Percentiles rank a stretch among this genome's conserved stretches.
These are phyloP conservation scores for Metschnikowia lochheadii DNA, from an alignment of 805 yeast genomes.

Conservation along the genomic window DNA sequence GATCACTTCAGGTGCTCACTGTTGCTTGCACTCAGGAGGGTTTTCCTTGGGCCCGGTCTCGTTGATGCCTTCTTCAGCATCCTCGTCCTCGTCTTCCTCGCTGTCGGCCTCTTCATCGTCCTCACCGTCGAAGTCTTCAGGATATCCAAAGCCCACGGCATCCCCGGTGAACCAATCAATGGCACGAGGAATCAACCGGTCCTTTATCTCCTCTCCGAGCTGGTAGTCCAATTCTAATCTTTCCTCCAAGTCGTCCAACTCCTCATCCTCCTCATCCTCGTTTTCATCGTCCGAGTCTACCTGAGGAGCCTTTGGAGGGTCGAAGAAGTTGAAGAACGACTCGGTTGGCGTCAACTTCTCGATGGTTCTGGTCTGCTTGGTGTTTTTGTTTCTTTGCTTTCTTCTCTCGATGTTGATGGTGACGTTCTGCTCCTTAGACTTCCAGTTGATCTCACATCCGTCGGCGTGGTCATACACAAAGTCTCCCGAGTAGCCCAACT, in stretches of 20 bases:
- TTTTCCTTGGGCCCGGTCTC: conserved; percentile 50
- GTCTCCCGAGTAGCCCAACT: conserved; percentile 91
- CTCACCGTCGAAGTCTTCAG: conserved; percentile 58
- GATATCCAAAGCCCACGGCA: conserved; percentile 70
- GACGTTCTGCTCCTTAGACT: conserved; percentile 70
- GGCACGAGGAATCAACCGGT: conserved; percentile 92
- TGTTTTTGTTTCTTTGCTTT: conserved; percentile 94
- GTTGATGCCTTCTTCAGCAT: conserved; percentile 58
- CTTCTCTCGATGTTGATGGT: conserved; percentile 87
- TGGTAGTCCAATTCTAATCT: conserved; percentile 90
- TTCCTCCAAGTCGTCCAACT: conserved; percentile 71
- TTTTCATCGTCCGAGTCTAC: conserved; percentile 51
- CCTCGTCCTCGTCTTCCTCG: conserved; percentile 58
- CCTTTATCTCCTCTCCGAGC: conserved; percentile 94
- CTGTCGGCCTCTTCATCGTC: conserved; percentile 59
- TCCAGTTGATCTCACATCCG: conserved; percentile 85
- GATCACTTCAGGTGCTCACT: conserved; percentile 24
- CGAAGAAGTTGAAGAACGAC: conserved; percentile 93
- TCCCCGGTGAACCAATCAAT: conserved; percentile 98
- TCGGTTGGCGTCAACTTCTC: conserved; percentile 93
- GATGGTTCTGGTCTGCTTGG: conserved; percentile 93
- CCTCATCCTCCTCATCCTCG: conserved; percentile 51
- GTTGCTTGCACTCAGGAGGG: conserved; percentile 78
- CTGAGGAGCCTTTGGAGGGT: conserved; percentile 79
- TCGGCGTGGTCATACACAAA: conserved; percentile 96